Evolutionary conservation across 83 land plant genomes (phyloP).

Genomic region (Picea abies): DNA sequence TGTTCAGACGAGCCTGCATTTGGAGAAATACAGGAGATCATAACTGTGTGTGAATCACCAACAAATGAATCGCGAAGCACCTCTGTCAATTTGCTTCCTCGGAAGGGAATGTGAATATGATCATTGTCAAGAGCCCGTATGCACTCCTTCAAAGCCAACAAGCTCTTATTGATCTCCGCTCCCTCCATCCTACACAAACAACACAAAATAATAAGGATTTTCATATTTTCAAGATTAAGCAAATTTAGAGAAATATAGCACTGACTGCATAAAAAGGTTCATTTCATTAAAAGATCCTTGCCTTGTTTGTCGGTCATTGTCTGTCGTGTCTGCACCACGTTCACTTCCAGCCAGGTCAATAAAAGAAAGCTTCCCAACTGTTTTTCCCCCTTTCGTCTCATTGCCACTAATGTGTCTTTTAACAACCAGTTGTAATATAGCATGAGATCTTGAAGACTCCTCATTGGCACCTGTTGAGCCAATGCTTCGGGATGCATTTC

Average conservation of each 20-base stretch:
- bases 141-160: slow-evolving; percentile 96
- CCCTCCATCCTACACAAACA: slow-evolving; percentile 83
- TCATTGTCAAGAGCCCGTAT: slow-evolving; percentile 98
- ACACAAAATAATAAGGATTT: not conserved
- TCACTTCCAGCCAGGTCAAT: slow-evolving; percentile 99
- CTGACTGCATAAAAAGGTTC: not conserved
- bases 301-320: slow-evolving; percentile 99
- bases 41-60: slow-evolving; percentile 95
- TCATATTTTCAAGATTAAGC: not conserved
- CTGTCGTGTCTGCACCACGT: slow-evolving; percentile 99
- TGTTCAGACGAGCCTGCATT: slow-evolving; percentile 98
- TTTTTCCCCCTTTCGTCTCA: slow-evolving; percentile 65
- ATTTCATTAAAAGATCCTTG: slow-evolving; percentile 2
- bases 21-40: slow-evolving; percentile 99
- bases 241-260: not conserved
- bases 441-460: too few species aligned
- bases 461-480: too few species aligned
- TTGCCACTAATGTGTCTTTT: too few species aligned
- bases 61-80: slow-evolving; percentile 99
- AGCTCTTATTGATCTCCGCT: slow-evolving; percentile 97
- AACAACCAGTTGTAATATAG: too few species aligned
- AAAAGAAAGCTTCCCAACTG: slow-evolving; percentile 93
- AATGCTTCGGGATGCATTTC: slow-evolving; percentile 94
- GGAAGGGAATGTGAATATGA: slow-evolving; percentile 95
- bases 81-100: slow-evolving; percentile 99